phyloP scores from a whole-genome alignment of 2,329 filamentous ascomycete genomes.

The Fusarium newnesense region DNA sequence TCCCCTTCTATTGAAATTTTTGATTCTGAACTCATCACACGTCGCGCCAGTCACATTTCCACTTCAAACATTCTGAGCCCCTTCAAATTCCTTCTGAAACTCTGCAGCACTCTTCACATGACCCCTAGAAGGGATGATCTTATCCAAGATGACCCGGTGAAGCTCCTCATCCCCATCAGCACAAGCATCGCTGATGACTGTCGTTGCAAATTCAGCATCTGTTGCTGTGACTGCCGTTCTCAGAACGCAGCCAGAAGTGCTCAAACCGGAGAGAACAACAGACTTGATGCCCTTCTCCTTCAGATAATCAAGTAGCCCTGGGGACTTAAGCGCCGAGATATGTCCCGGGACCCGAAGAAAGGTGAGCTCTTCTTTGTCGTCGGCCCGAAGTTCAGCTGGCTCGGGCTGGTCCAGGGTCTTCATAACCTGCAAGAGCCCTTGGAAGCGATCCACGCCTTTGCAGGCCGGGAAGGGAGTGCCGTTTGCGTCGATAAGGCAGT shows the following conservation, averaged over 20 bases:
- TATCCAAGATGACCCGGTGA: neutral
- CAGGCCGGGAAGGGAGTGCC: neutral
- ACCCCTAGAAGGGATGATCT: neutral
- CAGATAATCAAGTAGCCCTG: neutral
- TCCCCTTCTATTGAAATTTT: neutral
- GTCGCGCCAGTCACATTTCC: too few relatives aligned
- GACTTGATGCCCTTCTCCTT: constrained; percentile 1
- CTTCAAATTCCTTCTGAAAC: neutral
- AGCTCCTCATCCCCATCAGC: neutral
- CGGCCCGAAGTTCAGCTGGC: neutral
- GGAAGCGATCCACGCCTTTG: neutral
- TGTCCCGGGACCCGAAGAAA: neutral
- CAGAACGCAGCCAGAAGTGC: constrained; percentile 4
- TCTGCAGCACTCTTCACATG: neutral
- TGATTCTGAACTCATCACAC: rapidly evolving
- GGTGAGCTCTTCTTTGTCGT: neutral
- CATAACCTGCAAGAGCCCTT: neutral
- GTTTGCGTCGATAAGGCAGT: constrained; percentile 2
- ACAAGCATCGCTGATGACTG: constrained; percentile 1
- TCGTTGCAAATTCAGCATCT: constrained; percentile 5
- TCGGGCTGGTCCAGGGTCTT: neutral
- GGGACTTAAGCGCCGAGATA: constrained; percentile 1
- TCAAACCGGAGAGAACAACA: neutral
- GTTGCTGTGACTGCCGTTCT: neutral
- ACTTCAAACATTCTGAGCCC: neutral